Percentiles rank a stretch among this genome's conserved stretches.
Conservation (phyloP, 2,329 filamentous ascomycete genomes). For the Fusarium pseudoanthophilum region DNA sequence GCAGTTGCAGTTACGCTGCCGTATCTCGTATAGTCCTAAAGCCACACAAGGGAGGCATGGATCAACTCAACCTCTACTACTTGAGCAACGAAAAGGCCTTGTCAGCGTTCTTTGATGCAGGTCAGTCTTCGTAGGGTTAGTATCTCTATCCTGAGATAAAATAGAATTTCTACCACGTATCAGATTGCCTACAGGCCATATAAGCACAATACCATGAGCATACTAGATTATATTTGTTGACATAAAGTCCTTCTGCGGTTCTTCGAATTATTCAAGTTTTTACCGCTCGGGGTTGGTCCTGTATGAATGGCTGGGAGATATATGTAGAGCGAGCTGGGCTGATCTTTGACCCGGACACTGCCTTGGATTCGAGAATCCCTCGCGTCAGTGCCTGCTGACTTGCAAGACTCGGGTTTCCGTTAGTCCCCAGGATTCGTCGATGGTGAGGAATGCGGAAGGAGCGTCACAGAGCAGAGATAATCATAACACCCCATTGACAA, state of each 20-base stretch:
- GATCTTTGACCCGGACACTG: too few relatives aligned
- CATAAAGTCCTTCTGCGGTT: rapidly evolving
- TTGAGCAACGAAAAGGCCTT: rapidly evolving
- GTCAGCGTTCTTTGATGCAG: rapidly evolving
- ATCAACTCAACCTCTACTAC: background rate
- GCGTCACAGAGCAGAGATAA: background rate
- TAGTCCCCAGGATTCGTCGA: background rate
- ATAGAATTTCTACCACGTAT: too few relatives aligned
- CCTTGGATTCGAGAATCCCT: background rate
- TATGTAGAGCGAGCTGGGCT: background rate
- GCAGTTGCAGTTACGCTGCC: background rate
- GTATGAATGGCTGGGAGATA: too few relatives aligned
- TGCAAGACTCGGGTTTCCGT: background rate
- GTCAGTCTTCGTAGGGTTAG: background rate
- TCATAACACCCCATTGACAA: rapidly evolving
- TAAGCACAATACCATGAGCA: background rate
- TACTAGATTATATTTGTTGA: rapidly evolving
- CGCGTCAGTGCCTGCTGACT: rapidly evolving
- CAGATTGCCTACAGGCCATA: background rate
- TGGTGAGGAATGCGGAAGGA: background rate
- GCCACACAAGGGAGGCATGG: rapidly evolving
- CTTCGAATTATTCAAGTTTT: rapidly evolving
- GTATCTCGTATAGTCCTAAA: background rate
- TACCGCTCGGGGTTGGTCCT: rapidly evolving
- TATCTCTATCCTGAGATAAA: too few relatives aligned